Evolutionary conservation across 106 monocot genomes (phyloP), one percentile per base, ranked within the genome.

Genomic region (Triglochin maritima): DNA sequence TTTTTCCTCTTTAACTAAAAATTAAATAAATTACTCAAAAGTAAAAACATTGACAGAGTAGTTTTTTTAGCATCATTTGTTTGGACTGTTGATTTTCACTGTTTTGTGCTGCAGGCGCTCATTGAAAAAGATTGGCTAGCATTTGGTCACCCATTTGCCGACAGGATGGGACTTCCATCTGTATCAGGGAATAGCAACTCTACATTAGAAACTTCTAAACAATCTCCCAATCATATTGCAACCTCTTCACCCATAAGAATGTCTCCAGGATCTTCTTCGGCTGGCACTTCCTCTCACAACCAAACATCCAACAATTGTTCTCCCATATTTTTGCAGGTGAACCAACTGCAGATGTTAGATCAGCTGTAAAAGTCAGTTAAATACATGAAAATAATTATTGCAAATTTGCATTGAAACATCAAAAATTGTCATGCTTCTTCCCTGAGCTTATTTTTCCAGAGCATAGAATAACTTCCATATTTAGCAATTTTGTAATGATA

Each of bases 71-170:
- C 17, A 60, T 41, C 14, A 64, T 64, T 14, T 64, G 16, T 17
- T 29, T 29, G 59, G 8, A 29, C 4, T 9, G 17, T 9, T 47
- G 47, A 45, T 46, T 49, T 48, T 15, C 11, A 64, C 47, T 64
- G n/a, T 46, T 11, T 14, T 47, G 59, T 17, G 11, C 52, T 74
- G 6, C 63, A 98, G 96, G 91, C 87, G 8, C 86, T 98, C 53
- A 84, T 98, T 14, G 96, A 98, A 70, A 98, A 98, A 72, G 96
- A 98, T 69, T 98, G 96, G 96, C 79, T 98, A 65, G 86, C 96
- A 67, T 98, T 98, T 80, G 96, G 96, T 55, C 96, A 98, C 83
- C 96, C 96, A 76, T 98, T 98, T 75, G 78, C 96, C 59, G 96
- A 98, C 10, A 85, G 96, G 11, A 80, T 91, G 83, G 96, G 91